Evolutionary conservation across 2,329 filamentous ascomycete species (phyloP).

Genomic region (Thielaviopsis ethacetica): DNA sequence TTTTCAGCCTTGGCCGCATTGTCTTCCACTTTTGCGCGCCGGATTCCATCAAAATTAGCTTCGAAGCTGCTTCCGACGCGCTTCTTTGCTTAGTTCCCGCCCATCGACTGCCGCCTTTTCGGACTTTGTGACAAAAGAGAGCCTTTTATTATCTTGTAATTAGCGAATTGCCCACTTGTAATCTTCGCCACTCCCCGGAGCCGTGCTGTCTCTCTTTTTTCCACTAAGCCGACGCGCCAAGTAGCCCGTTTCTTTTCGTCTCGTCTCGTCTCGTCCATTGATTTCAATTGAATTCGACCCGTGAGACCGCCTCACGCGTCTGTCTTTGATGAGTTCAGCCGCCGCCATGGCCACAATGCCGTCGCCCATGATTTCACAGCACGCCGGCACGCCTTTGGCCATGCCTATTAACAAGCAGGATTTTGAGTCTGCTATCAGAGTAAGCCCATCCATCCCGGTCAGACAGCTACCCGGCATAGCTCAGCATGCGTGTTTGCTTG

Average conservation of each 20-base stretch:
- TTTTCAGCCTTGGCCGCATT: background rate
- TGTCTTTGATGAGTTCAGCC: background rate
- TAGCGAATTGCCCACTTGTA: background rate
- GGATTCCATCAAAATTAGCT: background rate
- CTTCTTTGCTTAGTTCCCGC: background rate
- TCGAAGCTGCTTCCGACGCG: background rate
- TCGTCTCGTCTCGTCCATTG: no score
- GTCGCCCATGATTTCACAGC: constrained; percentile 11
- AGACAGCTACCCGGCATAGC: background rate
- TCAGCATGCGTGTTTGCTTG: background rate
- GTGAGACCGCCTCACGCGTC: background rate
- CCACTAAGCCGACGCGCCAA: background rate
- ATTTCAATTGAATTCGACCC: background rate
- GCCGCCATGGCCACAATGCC: constrained; percentile 11
- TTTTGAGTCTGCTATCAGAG: constrained; percentile 9
- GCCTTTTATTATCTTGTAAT: background rate
- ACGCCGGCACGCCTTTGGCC: constrained; percentile 1
- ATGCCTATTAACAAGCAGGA: constrained; percentile 7
- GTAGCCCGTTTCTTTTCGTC: no score
- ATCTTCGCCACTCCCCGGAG: background rate
- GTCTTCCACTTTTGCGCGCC: background rate
- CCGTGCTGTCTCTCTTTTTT: background rate
- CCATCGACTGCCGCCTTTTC: background rate
- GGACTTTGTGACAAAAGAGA: background rate
- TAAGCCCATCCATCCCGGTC: background rate